Evolutionary conservation across 1,139 yeast species (phyloP), one percentile per base, ranked within the genome.

Genomic region (Candida glucosophila): DNA sequence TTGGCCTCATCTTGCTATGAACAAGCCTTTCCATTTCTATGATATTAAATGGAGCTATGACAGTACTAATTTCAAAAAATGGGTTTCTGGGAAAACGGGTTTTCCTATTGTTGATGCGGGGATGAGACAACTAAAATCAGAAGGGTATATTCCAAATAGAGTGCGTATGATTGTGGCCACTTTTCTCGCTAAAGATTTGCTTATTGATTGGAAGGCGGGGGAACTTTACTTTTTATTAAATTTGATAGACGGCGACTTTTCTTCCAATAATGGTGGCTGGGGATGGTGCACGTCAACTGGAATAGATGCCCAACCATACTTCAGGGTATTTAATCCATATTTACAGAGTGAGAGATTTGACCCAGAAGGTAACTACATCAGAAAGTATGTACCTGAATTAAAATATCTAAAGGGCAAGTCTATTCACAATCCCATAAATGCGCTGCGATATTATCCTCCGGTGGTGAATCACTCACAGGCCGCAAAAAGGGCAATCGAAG

Each of bases 221-320:
- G 74, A 70, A 37, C 47, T 53, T 15, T 71, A 60, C 49, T 72
- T 72, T 39, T 54, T 64, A 42, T 56, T 56, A 32, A 57, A 58
- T 30, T 48, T 72, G 23, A 44, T 69, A 2, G 78, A 72, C 40
- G 66, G 66, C 12, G 78, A 72, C 39, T 58, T 68, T 36, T 58
- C 71, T 15, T 67, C 72, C 25, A 72, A 72, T 39, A 58, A 63
- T 27, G 74, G 72, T 4, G 77, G 77, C 2, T 72, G 77, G 78
- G 73, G 73, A 1, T 68, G 68, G 41, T 50, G 66, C 26, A 57
- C 73, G 3, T 57, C 70, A 29, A 62, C 66, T 2, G 73, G 74
- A 0, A 60, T 65, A 10, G 72, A 67, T 36, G 67, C 72, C 2
- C 77, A 70, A 39, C 77, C 77, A 2, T 69, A 66, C 51, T 70